Base-by-base conservation (phyloP, 139 green algal species). In the Medakamo hakoo region DNA sequence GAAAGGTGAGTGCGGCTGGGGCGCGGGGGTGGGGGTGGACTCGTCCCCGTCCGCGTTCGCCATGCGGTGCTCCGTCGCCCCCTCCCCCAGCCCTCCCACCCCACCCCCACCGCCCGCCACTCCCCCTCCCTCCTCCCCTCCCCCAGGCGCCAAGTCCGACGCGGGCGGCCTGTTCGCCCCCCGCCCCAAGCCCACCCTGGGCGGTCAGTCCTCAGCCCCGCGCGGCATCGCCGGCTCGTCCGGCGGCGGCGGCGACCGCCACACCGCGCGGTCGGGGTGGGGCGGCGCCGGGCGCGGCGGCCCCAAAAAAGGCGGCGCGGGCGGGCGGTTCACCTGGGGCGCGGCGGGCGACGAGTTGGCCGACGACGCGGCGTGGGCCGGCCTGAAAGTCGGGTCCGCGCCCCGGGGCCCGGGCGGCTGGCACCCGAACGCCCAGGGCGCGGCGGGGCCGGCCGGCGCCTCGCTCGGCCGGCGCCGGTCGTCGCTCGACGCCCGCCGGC, bases 291-390 rank as follows among this genome's bases (percentile, higher is more conserved):
- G 79, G 22, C 64, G 59, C 2, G 84, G 86, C 4, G 73, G 64
- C 23, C 40, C 79, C 26, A 94, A 95, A 74, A 95, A 95, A 59
- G 73, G 74, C 30, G 88, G 88, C 0, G 81, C 59, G 3, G 88
- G 87, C 16, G 88, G 88, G 52, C 91, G 90, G 71, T 94, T 76
- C 71, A 93, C 86, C 0, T 95, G 88, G 88, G 87, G 86, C 24
- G 55, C 48, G 2, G 63, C 75, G 25, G 64, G 74, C 26, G 64
- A 72, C 20, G 56, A 52, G n/a, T 61, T 30, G 25, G 27, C 27
- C 48, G 59, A 3, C 48, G 5, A n/a, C 56, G 16, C 18, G 55
- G 55, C 25, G 28, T n/a, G n/a, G n/a, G n/a, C n/a, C n/a, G n/a
- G n/a, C n/a, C n/a, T n/a, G n/a, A n/a, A n/a, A n/a, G n/a, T n/a